Evolutionary conservation across 352 stramenopile genomes (phyloP).

Genomic region (Globisporangium perplexum): DNA sequence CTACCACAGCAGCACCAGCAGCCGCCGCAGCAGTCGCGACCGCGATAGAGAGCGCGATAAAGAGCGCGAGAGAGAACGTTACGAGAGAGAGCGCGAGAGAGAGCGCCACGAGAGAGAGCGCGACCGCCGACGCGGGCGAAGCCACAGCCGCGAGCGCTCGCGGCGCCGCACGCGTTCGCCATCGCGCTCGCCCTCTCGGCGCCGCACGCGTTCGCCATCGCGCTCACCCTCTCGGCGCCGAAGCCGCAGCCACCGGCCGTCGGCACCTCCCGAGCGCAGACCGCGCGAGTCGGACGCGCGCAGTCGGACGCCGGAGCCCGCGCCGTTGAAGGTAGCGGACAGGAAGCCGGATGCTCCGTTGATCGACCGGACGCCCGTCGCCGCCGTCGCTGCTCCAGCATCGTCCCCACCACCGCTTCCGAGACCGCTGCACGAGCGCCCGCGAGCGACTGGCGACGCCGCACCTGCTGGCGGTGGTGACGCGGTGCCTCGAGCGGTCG

Average conservation of each 20-base stretch:
- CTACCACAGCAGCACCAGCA: conserved; percentile 4
- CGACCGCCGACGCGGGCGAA: not conserved
- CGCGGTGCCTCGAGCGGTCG: too few relatives aligned
- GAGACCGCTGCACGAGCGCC: not conserved
- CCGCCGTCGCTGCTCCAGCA: too few relatives aligned
- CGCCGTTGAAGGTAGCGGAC: too few relatives aligned
- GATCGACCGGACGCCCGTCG: too few relatives aligned
- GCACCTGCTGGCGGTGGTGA: too few relatives aligned
- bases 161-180: not conserved
- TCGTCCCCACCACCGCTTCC: too few relatives aligned
- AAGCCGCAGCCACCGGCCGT: not conserved
- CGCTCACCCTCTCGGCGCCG: too few relatives aligned
- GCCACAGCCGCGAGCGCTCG: not conserved
- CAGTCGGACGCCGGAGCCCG: too few relatives aligned
- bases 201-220: not conserved
- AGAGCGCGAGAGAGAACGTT: conserved; percentile 11
- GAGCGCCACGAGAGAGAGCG: conserved; percentile 13
- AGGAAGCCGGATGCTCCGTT: too few relatives aligned
- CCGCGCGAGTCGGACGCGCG: too few relatives aligned
- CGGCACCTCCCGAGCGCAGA: too few relatives aligned
- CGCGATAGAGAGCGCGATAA: conserved; percentile 9
- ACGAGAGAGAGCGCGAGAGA: conserved; percentile 6
- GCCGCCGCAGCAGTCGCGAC: conserved; percentile 19
- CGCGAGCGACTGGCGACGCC: not conserved
- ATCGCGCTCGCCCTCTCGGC: not conserved